These are phyloP conservation scores for Achlya hypogyna DNA, from an alignment of 352 stramenopile species.

Conservation along the genomic window DNA sequence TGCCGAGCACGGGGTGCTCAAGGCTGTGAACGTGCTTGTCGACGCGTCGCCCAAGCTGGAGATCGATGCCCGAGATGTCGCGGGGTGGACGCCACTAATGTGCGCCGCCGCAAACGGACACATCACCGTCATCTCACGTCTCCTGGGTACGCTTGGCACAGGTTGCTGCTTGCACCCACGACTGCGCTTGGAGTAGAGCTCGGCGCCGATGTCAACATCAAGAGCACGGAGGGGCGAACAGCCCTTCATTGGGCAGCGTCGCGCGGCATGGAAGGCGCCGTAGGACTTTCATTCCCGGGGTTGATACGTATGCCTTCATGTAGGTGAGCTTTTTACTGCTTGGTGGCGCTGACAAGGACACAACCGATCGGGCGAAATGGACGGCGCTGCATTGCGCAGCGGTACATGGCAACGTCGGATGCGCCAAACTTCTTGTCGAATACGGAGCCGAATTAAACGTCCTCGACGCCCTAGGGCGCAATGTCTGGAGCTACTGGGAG, in stretches of 20 bases:
- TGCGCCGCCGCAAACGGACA: constrained; percentile 33
- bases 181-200: constrained; percentile 41
- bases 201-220: constrained; percentile 28
- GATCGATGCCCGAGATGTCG: constrained; percentile 4
- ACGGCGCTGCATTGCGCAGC: constrained; percentile 48
- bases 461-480: constrained; percentile 38
- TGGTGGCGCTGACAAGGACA: constrained; percentile 27
- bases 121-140: constrained; percentile 24
- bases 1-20: constrained; percentile 45
- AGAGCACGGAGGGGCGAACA: constrained; percentile 39
- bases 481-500: constrained; percentile 20
- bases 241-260: constrained; percentile 56
- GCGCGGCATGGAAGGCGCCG: constrained; percentile 34
- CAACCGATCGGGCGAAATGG: constrained; percentile 41
- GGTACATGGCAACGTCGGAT: constrained; percentile 37
- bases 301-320: not conserved
- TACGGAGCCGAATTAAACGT: constrained; percentile 25
- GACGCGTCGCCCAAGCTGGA: constrained; percentile 16
- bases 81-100: constrained; percentile 13
- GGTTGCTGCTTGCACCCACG: constrained; percentile 44
- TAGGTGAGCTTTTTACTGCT: constrained; percentile 28
- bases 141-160: constrained; percentile 36
- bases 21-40: constrained; percentile 33
- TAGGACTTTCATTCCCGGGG: not conserved
- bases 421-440: constrained; percentile 27